Percentiles rank a stretch among this genome's conserved stretches.
Conservation (phyloP, 176 grass and related monocot genomes). For the Lolium perenne region DNA sequence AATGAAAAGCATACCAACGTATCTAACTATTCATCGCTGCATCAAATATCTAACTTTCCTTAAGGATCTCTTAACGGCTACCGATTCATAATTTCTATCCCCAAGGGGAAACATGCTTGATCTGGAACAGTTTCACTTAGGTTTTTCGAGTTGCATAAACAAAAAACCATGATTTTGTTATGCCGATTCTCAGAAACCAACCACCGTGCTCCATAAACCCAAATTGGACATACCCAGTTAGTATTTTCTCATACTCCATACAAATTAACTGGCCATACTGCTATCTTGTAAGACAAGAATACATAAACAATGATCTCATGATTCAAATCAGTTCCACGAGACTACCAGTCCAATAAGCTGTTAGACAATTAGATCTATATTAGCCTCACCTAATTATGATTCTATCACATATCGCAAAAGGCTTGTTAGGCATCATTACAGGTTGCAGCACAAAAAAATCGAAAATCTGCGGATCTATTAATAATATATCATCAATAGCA, state of each 20-base stretch:
- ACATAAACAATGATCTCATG: conserved; percentile 13
- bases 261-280: background rate
- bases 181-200: background rate
- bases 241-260: background rate
- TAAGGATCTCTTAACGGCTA: background rate
- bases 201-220: background rate
- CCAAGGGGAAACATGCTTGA: background rate
- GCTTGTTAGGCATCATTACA: background rate
- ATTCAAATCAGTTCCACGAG: background rate
- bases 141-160: background rate
- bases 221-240: background rate
- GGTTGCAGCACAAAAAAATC: background rate
- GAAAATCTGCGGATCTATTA: no score
- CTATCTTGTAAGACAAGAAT: background rate
- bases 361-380: background rate
- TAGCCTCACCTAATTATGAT: background rate
- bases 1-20: background rate
- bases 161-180: background rate
- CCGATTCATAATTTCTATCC: background rate
- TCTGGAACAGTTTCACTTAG: background rate
- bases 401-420: background rate
- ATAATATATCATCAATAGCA: no score
- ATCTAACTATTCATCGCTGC: background rate
- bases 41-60: background rate
- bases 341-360: background rate